phyloP scores from a whole-genome alignment of 2,329 filamentous ascomycete species.

The Colletotrichum sp. region DNA sequence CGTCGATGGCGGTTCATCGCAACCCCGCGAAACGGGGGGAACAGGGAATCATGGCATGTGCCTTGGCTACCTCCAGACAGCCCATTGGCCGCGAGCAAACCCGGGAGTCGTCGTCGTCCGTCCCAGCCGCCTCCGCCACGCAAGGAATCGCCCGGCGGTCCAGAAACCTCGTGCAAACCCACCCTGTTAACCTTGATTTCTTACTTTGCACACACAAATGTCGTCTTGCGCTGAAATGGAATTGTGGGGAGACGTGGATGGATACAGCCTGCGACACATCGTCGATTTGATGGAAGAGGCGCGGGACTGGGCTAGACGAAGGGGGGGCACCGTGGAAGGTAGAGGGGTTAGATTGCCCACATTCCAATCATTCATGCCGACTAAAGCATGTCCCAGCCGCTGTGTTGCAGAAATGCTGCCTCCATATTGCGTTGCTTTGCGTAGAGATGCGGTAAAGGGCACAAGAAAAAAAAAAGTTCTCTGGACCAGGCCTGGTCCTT shows the following conservation, averaged over 20 bases:
- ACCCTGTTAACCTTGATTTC: background rate
- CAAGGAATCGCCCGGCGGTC: background rate
- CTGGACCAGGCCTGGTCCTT: background rate
- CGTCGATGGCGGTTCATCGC: background rate
- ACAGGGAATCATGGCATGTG: conserved; percentile 10
- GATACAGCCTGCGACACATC: conserved; percentile 10
- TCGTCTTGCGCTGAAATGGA: background rate
- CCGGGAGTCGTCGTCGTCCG: background rate
- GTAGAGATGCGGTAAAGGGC: background rate
- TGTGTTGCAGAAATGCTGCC: conserved; percentile 14
- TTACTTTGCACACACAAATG: background rate
- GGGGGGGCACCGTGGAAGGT: background rate
- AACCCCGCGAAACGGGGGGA: conserved; percentile 11
- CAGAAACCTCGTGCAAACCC: background rate
- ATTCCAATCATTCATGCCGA: conserved; percentile 20
- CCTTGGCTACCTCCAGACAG: background rate
- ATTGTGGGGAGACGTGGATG: background rate
- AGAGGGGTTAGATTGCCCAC: conserved; percentile 11
- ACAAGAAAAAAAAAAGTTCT: background rate
- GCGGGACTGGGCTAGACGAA: conserved; percentile 4
- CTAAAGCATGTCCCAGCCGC: conserved; percentile 17
- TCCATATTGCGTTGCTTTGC: conserved; percentile 17
- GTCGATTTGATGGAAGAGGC: conserved; percentile 8
- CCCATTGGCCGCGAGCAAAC: background rate
- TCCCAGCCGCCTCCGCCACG: conserved; percentile 5